These are phyloP conservation scores for Mucor lusitanicus DNA, from an alignment of 371 early-diverging fungal genomes.

Conservation along the genomic window DNA sequence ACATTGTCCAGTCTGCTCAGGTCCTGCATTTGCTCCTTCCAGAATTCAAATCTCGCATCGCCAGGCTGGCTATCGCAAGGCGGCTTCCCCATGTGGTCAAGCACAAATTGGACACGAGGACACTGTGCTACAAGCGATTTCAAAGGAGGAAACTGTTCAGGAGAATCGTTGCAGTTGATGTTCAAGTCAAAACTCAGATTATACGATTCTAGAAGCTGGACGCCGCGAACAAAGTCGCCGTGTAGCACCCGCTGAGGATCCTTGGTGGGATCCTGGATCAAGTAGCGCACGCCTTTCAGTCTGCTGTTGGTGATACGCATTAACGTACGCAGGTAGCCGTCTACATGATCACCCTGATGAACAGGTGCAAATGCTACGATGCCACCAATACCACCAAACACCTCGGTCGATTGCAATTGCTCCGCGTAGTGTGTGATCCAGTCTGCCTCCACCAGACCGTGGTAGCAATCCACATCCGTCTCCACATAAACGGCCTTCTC, in stretches of 20 bases:
- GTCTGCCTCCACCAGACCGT: conserved; percentile 43
- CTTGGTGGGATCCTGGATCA: conserved; percentile 36
- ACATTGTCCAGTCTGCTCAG: conserved; percentile 32
- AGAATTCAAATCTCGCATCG: conserved; percentile 28
- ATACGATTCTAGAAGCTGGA: conserved; percentile 29
- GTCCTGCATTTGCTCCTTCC: conserved; percentile 28
- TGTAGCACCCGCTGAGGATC: conserved; percentile 30
- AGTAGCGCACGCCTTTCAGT: conserved; percentile 40
- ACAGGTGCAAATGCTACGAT: conserved; percentile 52
- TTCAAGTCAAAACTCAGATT: conserved; percentile 42
- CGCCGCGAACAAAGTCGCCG: conserved; percentile 32
- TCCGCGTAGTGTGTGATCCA: conserved; percentile 41
- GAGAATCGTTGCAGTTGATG: conserved; percentile 35
- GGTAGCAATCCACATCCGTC: conserved; percentile 30
- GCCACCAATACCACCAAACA: conserved; percentile 42
- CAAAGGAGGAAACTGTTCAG: conserved; percentile 46
- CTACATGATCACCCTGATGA: conserved; percentile 34
- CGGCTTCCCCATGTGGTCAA: conserved; percentile 55
- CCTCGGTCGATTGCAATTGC: conserved; percentile 5
- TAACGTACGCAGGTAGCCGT: conserved; percentile 30
- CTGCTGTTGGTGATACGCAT: conserved; percentile 17
- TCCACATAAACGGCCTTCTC: conserved; percentile 23
- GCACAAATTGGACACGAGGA: conserved; percentile 41
- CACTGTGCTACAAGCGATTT: conserved; percentile 36
- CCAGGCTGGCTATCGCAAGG: conserved; percentile 41